Conservation (phyloP, 352 stramenopile genomes). For the Phytophthora pseudosyringae region DNA sequence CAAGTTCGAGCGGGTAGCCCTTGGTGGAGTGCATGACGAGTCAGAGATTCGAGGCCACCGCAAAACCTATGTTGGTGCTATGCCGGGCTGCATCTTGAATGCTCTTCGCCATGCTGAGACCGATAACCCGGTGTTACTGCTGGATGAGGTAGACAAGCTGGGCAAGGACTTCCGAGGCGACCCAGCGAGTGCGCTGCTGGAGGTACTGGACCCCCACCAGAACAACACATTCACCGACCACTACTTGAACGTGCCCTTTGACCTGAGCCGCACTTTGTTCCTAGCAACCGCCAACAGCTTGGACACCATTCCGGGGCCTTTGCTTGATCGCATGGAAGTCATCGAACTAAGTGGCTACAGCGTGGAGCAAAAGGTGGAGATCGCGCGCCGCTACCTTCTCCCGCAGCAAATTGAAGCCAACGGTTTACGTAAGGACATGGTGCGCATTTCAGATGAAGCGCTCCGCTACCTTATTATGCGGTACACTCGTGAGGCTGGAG, state of each 20-base stretch:
- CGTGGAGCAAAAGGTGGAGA: conserved; percentile 85
- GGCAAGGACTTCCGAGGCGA: conserved; percentile 77
- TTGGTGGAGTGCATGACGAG: conserved; percentile 84
- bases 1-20: conserved; percentile 77
- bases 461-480: conserved; percentile 75
- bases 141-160: conserved; percentile 91
- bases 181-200: conserved; percentile 72
- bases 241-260: conserved; percentile 89
- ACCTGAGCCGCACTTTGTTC: conserved; percentile 87
- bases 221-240: conserved; percentile 90
- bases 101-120: conserved; percentile 76
- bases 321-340: conserved; percentile 89
- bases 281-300: conserved; percentile 87
- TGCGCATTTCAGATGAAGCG: conserved; percentile 63
- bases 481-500: conserved; percentile 89
- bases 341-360: conserved; percentile 86
- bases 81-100: conserved; percentile 87
- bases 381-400: conserved; percentile 77
- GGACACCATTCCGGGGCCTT: conserved; percentile 73
- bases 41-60: conserved; percentile 87
- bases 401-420: conserved; percentile 83
- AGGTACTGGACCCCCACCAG: conserved; percentile 89
- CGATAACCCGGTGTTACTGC: conserved; percentile 78
- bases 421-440: conserved; percentile 54
- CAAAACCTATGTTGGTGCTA: conserved; percentile 89